Evolutionary conservation across 805 yeast species (phyloP).

Genomic region (Candida adriatica): DNA sequence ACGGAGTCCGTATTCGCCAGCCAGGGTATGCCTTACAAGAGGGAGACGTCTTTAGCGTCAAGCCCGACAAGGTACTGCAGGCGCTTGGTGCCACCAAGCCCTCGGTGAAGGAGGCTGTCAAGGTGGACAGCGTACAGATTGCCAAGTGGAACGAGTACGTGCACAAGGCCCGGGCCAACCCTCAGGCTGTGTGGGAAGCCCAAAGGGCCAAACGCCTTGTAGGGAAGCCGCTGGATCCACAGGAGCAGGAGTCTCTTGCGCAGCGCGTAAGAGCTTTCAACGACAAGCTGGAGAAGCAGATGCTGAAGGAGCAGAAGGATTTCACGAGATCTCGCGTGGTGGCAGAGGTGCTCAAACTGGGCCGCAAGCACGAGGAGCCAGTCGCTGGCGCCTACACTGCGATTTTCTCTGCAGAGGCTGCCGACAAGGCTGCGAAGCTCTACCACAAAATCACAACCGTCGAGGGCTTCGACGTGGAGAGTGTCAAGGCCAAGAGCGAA

Average conservation of each 20-base stretch:
- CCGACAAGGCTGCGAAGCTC: constrained; percentile 20
- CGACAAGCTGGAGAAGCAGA: constrained; percentile 12
- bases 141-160: constrained; percentile 72
- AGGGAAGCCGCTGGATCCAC: constrained; percentile 17
- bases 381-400: constrained; percentile 8
- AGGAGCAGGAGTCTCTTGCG: constrained; percentile 16
- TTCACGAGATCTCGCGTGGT: constrained; percentile 18
- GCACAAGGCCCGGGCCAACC: constrained; percentile 42
- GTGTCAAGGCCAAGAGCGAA: constrained; percentile 10
- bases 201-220: constrained; percentile 31
- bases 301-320: constrained; percentile 18
- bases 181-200: constrained; percentile 31
- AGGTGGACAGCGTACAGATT: constrained; percentile 66
- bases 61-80: constrained; percentile 75
- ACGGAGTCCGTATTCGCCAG: constrained; percentile 70
- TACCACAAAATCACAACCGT: constrained; percentile 13
- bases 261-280: constrained; percentile 13
- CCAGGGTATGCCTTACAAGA: constrained; percentile 73
- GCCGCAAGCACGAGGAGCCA: constrained; percentile 12
- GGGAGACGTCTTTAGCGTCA: constrained; percentile 83
- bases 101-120: constrained; percentile 55
- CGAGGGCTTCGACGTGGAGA: constrained; percentile 11
- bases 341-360: constrained; percentile 11
- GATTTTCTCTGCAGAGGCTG: constrained; percentile 12
- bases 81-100: constrained; percentile 89